These are phyloP conservation scores for Skeletonema grethae DNA, from an alignment of 108 stramenopile genomes.

Conservation along the genomic window DNA sequence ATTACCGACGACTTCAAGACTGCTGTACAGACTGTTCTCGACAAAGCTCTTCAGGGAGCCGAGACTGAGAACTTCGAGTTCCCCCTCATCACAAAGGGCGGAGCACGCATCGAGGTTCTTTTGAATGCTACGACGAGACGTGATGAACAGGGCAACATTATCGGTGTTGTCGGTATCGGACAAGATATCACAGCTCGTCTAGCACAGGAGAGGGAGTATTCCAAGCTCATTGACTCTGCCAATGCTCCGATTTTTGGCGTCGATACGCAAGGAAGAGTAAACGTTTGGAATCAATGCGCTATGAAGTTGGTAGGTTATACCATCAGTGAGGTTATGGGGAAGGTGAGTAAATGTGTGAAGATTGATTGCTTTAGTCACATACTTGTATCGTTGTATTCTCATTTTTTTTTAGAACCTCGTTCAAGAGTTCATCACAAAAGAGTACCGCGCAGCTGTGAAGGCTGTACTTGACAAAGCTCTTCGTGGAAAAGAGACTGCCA, in stretches of 20 bases:
- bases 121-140: constrained; percentile 63
- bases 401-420: constrained; percentile 76
- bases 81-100: constrained; percentile 48
- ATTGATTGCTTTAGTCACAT: constrained; percentile 54
- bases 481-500: constrained; percentile 45
- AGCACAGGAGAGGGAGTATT: constrained; percentile 56
- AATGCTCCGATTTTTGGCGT: constrained; percentile 88
- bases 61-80: constrained; percentile 63
- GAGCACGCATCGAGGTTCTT: constrained; percentile 50
- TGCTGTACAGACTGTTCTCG: constrained; percentile 47
- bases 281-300: constrained; percentile 57
- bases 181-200: constrained; percentile 38
- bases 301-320: constrained; percentile 20
- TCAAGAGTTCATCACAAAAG: constrained; percentile 42
- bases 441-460: constrained; percentile 40
- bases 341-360: constrained; percentile 54
- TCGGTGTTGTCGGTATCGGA: constrained; percentile 54
- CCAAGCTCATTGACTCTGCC: constrained; percentile 76
- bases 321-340: constrained; percentile 30
- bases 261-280: constrained; percentile 69
- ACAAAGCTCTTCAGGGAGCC: constrained; percentile 45
- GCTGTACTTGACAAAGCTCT: constrained; percentile 52
- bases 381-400: too few species aligned
- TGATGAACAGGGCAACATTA: constrained; percentile 56
- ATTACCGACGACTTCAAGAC: constrained; percentile 40